Conservation (phyloP, 2,329 filamentous ascomycete species). For the Diaporthe velutina region DNA sequence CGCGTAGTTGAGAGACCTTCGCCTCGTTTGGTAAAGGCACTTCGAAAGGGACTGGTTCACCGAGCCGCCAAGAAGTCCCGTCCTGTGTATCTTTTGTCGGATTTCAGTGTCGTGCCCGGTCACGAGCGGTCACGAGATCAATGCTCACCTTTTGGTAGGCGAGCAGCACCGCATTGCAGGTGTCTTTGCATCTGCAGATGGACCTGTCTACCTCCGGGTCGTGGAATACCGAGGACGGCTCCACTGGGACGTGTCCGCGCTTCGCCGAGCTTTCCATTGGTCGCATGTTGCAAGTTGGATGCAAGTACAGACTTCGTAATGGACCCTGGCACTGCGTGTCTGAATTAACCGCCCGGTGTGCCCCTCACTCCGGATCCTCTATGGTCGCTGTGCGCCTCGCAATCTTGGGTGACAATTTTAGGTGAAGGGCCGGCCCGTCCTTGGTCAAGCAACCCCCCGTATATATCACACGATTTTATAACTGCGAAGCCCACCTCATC, state of each 20-base stretch:
- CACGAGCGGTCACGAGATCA: background rate
- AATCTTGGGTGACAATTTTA: slow-evolving; percentile 7
- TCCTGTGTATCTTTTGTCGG: background rate
- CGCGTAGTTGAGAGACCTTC: background rate
- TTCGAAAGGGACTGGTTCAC: background rate
- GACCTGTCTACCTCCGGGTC: background rate
- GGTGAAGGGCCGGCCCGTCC: slow-evolving; percentile 32
- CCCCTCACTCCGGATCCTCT: slow-evolving; percentile 24
- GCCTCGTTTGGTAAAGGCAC: background rate
- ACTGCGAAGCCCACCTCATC: background rate
- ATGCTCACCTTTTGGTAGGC: background rate
- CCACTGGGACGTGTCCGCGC: slow-evolving; percentile 27
- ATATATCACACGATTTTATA: slow-evolving; percentile 13
- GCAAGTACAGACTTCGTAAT: slow-evolving; percentile 29
- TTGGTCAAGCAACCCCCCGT: background rate
- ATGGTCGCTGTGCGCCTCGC: background rate
- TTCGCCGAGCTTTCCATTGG: slow-evolving; percentile 29
- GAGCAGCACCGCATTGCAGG: background rate
- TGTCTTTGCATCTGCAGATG: background rate
- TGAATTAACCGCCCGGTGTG: slow-evolving; percentile 33
- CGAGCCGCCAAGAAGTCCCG: no score
- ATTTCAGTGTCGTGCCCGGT: no score
- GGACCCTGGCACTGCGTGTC: slow-evolving; percentile 13
- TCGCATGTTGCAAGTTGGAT: slow-evolving; percentile 24
- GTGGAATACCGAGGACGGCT: slow-evolving; percentile 10